A percentile compares a stretch with the other conserved stretches of the same genome.
Evolutionary conservation across 73 alveolate genomes (phyloP).

Genomic region (Symbiodinium pilosum): DNA sequence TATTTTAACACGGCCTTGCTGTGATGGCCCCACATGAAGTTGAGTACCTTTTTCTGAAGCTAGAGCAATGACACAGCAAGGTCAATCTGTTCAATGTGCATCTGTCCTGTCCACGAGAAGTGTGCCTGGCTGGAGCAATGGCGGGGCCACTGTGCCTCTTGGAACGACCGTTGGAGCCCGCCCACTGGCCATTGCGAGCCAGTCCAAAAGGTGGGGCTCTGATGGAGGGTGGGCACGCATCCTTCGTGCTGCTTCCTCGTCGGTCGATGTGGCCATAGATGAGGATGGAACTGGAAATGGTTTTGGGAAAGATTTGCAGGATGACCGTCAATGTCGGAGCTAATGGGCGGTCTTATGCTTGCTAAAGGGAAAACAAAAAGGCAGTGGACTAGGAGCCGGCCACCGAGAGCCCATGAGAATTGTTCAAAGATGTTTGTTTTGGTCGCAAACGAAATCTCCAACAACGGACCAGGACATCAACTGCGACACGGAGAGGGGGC

Average conservation of each 20-base stretch:
- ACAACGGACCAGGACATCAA: conserved; percentile 29
- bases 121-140: conserved; percentile 50
- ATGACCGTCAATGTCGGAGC: too few relatives aligned
- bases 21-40: too few relatives aligned
- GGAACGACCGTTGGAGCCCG: background rate
- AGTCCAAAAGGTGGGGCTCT: conserved; percentile 19
- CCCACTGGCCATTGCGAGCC: conserved; percentile 77
- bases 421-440: too few relatives aligned
- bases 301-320: too few relatives aligned
- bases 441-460: too few relatives aligned
- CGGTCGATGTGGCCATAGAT: conserved; percentile 24
- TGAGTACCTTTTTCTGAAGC: too few relatives aligned
- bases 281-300: too few relatives aligned
- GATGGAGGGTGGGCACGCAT: conserved; percentile 81
- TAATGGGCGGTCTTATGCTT: too few relatives aligned
- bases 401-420: too few relatives aligned
- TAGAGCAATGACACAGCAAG: background rate
- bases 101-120: background rate
- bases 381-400: too few relatives aligned
- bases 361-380: too few relatives aligned
- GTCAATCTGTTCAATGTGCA: background rate
- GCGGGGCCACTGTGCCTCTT: background rate
- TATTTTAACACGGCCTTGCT: too few relatives aligned
- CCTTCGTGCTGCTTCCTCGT: background rate
- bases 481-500: conserved; percentile 55